Base-by-base conservation (phyloP, 1,284 basidiomycete species). In the Fomitiporia mediterranea region DNA sequence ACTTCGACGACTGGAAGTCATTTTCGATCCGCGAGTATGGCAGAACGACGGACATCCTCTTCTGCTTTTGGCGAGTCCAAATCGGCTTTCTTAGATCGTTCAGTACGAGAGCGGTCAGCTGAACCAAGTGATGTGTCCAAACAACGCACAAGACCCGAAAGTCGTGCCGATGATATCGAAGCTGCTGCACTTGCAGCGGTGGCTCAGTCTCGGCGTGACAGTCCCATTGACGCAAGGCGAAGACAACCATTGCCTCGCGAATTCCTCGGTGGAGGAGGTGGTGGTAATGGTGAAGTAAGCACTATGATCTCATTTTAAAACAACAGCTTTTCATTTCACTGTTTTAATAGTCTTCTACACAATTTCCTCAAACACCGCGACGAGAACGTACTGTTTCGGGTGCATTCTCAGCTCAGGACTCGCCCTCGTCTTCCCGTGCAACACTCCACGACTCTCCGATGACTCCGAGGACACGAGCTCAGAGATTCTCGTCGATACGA, bases 101-200 rank as follows among this genome's bases (percentile, higher is more conserved):
- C 61, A 52, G 56, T 48, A 64, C 63, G 44, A 60, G 61, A 53
- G 35, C 19, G 46, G 49, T 78, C 72, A n/a, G 65, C 72, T 51
- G 68, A 69, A 11, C 57, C 64, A 48, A 62, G 67, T 59, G 51
- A 59, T 34, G 68, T 66, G 1, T 63, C 44, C 65, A 66, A 17
- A n/a, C 43, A 27, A 42, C 48, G 55, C 2, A 1, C 44, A 9
- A 35, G 54, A 15, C 42, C 58, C 9, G 49, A 60, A 47, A 59
- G 58, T 27, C 58, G 58, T 27, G 51, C 64, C 66, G 21, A 61
- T 66, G 50, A 78, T 64, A 65, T 83, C 32, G 75, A 80, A 8
- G 73, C 74, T 32, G 76, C 81, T 53, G 84, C 84, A 34, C 67
- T 87, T 53, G 82, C 79, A 44, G 81, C 82, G 35, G 80, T 84